Base-by-base conservation (phyloP, 768 basidiomycete genomes). In the Dentipellis sp. region DNA sequence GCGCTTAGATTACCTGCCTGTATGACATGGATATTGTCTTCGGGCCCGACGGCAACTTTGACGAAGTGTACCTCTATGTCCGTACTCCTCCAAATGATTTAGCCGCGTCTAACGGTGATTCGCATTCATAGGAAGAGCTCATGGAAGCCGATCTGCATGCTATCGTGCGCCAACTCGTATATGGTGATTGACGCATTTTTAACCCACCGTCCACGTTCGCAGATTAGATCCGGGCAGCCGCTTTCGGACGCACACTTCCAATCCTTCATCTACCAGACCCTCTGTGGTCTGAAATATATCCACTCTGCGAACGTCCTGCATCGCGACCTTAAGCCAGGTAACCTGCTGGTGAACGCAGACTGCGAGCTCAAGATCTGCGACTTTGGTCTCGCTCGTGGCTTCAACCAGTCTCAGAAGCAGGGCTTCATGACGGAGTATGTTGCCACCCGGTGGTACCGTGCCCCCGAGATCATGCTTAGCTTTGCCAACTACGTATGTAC, bases 121-220 rank as follows among this genome's bases (percentile, higher is more conserved):
- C 56, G 8, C 38, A 55, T 56, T 19, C 52, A 16, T 71, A 98
- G 89, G 94, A 98, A 75, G 97, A 99, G 70, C 83, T 98, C 63
- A 99, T 98, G 97, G 97, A 99, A 69, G 97, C 97, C 55, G 97
- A 99, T 81, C 79, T 99, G 17, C 97, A 98, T 66, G 97, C 97
- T 17, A 99, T 99, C 70, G 94, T 94, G 64, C 71, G 82, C 67
- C 17, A 29, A 29, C 29, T 29, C 29, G 29, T 29, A 29, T 6
- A 29, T 29, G 29, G 29, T 29, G 29, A 29, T 6, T 6, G 29
- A 29, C 29, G 29, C 29, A 6, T 54, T 54, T 58, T 6, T 50
- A 19, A 17, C 54, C 56, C 14, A 53, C 35, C 16, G 38, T n/a
- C 37, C 19, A 53, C 49, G 35, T 54, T 40, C 29, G 23, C 40